Evolutionary conservation across 768 basidiomycete species (phyloP).

Genomic region (Auriscalpium vulgare): DNA sequence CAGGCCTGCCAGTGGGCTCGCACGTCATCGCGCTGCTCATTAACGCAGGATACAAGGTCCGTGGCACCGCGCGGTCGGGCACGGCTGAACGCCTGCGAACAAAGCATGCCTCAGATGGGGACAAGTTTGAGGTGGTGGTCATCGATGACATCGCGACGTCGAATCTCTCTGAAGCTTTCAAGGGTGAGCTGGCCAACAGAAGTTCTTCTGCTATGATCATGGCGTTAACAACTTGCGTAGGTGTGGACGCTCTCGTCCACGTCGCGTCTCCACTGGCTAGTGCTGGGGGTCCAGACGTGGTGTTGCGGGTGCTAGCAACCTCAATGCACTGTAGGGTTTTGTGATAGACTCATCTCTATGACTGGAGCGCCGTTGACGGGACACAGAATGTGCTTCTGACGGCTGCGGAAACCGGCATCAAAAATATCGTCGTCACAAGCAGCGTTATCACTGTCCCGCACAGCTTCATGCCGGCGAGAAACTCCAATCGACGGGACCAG

Average conservation of each 20-base stretch:
- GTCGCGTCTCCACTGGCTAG: slow-evolving; percentile 9
- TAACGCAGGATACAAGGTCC: too few relatives aligned
- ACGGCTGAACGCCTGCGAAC: too few relatives aligned
- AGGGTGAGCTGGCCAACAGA: too few relatives aligned
- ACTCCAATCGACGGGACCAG: background rate
- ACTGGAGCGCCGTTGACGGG: slow-evolving; percentile 6
- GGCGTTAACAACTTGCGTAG: background rate
- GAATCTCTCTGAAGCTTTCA: too few relatives aligned
- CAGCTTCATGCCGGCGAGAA: background rate
- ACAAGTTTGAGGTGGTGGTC: slow-evolving; percentile 9
- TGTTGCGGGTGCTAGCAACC: slow-evolving; percentile 1
- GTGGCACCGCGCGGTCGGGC: too few relatives aligned
- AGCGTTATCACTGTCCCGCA: background rate
- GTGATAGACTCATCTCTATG: too few relatives aligned
- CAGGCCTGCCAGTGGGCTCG: too few relatives aligned
- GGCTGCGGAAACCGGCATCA: slow-evolving; percentile 2
- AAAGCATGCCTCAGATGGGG: too few relatives aligned
- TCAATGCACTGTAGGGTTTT: too few relatives aligned
- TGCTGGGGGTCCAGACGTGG: slow-evolving; percentile 2
- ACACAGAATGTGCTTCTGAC: slow-evolving; percentile 9
- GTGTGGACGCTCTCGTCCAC: slow-evolving; percentile 11
- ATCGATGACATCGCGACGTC: too few relatives aligned
- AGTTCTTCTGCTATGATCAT: too few relatives aligned
- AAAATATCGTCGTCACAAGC: slow-evolving; percentile 9
- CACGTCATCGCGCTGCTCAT: too few relatives aligned